These are phyloP conservation scores for Starmerella riodocensis DNA, from an alignment of 805 yeast species.

Conservation along the genomic window DNA sequence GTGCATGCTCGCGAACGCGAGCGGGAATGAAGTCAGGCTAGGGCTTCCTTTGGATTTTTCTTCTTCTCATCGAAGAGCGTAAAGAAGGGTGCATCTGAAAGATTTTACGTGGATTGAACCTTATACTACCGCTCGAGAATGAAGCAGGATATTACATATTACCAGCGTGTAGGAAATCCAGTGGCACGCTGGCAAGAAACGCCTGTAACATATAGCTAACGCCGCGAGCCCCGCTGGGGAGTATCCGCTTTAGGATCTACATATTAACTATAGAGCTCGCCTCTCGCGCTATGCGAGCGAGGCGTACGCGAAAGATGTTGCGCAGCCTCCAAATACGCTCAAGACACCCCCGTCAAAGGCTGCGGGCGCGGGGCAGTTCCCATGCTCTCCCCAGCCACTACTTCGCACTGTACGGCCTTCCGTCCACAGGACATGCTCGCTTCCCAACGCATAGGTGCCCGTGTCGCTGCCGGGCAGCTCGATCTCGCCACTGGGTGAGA, in stretches of 20 bases:
- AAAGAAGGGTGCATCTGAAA: conserved; percentile 4
- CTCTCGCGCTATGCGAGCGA: too few relatives aligned
- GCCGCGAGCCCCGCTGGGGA: not conserved
- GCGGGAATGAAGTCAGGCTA: too few relatives aligned
- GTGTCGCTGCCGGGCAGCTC: too few relatives aligned
- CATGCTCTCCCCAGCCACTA: conserved; percentile 99
- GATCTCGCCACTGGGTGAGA: too few relatives aligned
- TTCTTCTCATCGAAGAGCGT: not conserved
- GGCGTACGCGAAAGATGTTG: conserved; percentile 23
- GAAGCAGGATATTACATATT: conserved; percentile 24
- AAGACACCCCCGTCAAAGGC: conserved; percentile 1
- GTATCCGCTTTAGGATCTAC: not conserved
- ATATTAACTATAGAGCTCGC: not conserved
- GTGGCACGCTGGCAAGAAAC: conserved; percentile 23
- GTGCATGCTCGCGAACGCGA: too few relatives aligned
- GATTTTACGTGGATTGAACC: conserved; percentile 6
- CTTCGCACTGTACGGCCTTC: conserved; percentile 34
- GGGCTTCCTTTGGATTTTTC: not conserved
- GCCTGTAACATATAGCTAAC: conserved; percentile 18
- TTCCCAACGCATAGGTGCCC: conserved; percentile 53
- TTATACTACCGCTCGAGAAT: conserved; percentile 19
- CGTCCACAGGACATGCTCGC: conserved; percentile 66
- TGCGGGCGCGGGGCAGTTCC: conserved; percentile 59
- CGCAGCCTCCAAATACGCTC: conserved; percentile 25
- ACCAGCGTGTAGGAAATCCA: conserved; percentile 14